Evolutionary conservation across 2,329 filamentous ascomycete species (phyloP), one percentile per base, ranked within the genome.

Genomic region (Exophiala xenobiotica): DNA sequence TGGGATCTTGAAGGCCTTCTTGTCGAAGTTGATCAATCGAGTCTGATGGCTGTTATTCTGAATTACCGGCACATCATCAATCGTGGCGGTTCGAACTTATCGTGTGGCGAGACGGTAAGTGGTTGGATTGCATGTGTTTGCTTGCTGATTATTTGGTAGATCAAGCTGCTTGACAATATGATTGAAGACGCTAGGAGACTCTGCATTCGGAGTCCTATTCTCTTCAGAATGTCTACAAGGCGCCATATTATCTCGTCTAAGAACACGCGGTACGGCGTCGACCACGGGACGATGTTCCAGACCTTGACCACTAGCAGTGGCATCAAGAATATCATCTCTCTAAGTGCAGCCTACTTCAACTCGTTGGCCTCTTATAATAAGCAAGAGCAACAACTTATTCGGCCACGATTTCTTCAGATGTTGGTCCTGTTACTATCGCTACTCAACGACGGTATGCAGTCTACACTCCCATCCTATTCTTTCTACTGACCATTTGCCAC

Each of bases 161-260:
- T 49, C 24, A 46, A 53, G 12, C 45, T 65, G 3, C 55, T 65
- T 6, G 63, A 65, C 19, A 52, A 41, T 3, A 63, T 65, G 61
- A 64, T 65, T 19, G 63, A 65, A 45, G 63, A 65, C 42, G 63
- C 58, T 11, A 49, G 63, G 19, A 51, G 61, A 8, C 54, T 65
- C 12, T 63, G 53, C 43, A 49, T 59, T 6, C 49, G 37, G 62
- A 35, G 61, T 49, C 61, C 61, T 2, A 60, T 63, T 20, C 42
- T 65, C 4, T 65, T 62, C 26, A 45, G 63, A 12, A 63, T 63
- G 60, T 56, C 60, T 3, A 64, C 60, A 1, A 37, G 61, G 19
- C 23, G 26, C 3, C 50, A 57, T 11, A 65, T 64, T 22, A 58
- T 57, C 31, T 51, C 44, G 3, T 63, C 60, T 27, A 57, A 57